Base-by-base conservation (phyloP, 148 eudicot species). In the Silene conica region DNA sequence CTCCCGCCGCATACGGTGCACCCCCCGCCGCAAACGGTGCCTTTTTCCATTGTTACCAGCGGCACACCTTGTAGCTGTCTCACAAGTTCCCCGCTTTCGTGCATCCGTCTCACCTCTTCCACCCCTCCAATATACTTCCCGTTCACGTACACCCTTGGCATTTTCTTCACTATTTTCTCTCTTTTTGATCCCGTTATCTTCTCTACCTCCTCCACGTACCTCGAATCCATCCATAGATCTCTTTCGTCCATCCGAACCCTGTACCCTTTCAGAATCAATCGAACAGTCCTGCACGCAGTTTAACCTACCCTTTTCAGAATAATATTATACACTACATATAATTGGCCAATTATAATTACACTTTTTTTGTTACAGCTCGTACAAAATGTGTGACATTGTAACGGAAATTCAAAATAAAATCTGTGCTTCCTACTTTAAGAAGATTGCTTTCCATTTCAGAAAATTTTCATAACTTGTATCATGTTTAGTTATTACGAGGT, bases 121-220 rank as follows among this genome's bases (percentile, higher is more conserved):
- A 78, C 86, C 0, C 92, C 89, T 0, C 92, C 92, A 1, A 88
- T 25, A 26, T 75, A 81, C 57, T 76, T 79, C 25, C 89, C 92
- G 26, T 77, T 74, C 4, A 88, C 63, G 45, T 79, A 88, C n/a
- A 88, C 87, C 69, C 34, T 69, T 15, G 92, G 89, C 4, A 88
- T 2, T 14, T 54, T 74, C 8, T 50, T 43, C 9, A 41, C 80
- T 34, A 77, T 22, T 52, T 72, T 74, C 7, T 56, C 21, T 22
- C 55, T 73, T 8, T 54, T 76, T 25, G n/a, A 10, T 0, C 74
- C 61, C 1, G 67, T 45, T 26, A 85, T 73, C 74, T 54, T 46
- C 62, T 81, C 82, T 15, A 87, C 61, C 81, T 85, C 90, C 7
- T 52, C 77, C 38, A 75, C 62, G 46, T 69, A 85, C 0, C 38